A percentile compares a stretch with the other conserved stretches of the same genome.
These are phyloP conservation scores for Nicotiana benthamiana DNA, from an alignment of 257 asterid species.

Conservation along the genomic window DNA sequence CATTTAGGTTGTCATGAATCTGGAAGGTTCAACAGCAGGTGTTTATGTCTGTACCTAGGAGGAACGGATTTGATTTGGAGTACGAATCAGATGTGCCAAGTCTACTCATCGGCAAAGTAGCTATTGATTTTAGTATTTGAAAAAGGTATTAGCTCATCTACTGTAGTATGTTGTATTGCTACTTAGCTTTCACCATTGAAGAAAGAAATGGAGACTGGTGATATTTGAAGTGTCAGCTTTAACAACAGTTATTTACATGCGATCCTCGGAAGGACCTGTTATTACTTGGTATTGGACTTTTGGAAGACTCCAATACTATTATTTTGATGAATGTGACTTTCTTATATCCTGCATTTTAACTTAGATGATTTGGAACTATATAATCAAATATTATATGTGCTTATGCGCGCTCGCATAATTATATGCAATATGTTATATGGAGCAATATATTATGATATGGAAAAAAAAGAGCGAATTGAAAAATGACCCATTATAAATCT, in stretches of 20 bases:
- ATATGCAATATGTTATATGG: neutral
- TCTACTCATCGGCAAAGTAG: neutral
- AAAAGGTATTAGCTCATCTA: neutral
- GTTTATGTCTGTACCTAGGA: neutral
- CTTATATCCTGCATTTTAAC: neutral
- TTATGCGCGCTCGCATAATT: neutral
- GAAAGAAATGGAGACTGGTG: neutral
- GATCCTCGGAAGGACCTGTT: neutral
- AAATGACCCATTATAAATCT: neutral
- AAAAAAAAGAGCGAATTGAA: neutral
- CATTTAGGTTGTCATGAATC: neutral
- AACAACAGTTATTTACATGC: neutral
- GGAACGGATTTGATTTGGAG: neutral
- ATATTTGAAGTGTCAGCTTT: no score
- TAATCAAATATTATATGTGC: neutral
- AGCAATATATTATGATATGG: neutral
- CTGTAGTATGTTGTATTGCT: neutral
- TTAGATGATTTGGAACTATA: neutral
- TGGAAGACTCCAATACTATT: neutral
- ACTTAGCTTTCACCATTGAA: neutral
- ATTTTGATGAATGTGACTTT: neutral
- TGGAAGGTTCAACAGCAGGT: neutral
- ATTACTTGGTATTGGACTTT: neutral
- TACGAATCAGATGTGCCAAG: neutral
- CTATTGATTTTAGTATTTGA: neutral